A percentile compares a stretch with the other conserved stretches of the same genome.
Conservation (phyloP, 768 basidiomycete species). For the Russula virescens region DNA sequence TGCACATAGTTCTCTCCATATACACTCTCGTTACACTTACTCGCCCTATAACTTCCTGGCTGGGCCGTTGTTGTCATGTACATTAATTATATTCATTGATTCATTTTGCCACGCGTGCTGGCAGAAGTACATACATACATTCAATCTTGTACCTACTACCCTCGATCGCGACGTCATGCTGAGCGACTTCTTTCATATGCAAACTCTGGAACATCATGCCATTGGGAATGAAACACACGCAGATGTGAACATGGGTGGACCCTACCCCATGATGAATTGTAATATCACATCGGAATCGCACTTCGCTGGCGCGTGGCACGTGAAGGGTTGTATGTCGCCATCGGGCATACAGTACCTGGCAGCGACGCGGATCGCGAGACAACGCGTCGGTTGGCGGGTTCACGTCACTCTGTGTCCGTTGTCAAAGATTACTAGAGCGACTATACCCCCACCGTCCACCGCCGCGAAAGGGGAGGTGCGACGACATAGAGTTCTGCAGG, state of each 20-base stretch:
- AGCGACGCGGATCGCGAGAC: constrained; percentile 1
- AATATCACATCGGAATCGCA: not conserved
- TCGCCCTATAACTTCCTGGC: constrained; percentile 19
- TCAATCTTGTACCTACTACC: constrained; percentile 11
- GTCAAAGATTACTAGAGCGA: not conserved
- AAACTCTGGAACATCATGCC: not conserved
- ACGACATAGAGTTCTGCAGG: too few relatives aligned
- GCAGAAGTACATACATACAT: constrained; percentile 10
- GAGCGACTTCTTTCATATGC: not conserved
- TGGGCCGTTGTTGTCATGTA: constrained; percentile 20
- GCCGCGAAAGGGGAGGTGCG: not conserved
- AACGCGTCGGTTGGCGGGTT: not conserved
- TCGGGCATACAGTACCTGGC: not conserved
- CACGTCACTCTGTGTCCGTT: constrained; percentile 9
- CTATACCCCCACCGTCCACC: not conserved
- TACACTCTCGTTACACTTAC: constrained; percentile 19
- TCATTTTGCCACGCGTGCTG: constrained; percentile 7
- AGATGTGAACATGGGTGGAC: too few relatives aligned
- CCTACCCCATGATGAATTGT: too few relatives aligned
- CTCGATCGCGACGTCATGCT: constrained; percentile 8
- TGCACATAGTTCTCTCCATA: constrained; percentile 23
- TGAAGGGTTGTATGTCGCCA: not conserved
- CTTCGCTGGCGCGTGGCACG: constrained; percentile 1
- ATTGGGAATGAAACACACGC: not conserved
- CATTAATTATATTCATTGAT: constrained; percentile 20